These are phyloP conservation scores for Wickerhamiella brachini DNA, from an alignment of 805 yeast species.

Conservation along the genomic window DNA sequence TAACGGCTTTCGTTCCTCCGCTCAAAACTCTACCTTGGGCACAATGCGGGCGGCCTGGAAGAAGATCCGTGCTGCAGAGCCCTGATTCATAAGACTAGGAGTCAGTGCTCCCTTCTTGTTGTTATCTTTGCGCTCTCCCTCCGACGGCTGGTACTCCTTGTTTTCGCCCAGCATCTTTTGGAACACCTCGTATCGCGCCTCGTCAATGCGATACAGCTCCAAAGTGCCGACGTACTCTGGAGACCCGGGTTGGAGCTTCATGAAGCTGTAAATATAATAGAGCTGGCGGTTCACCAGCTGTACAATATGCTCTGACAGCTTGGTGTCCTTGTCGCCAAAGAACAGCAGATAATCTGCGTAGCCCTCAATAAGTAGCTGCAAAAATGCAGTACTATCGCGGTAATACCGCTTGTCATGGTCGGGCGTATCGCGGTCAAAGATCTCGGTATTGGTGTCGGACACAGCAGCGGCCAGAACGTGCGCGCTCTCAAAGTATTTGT, in stretches of 20 bases:
- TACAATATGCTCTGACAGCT: constrained; percentile 21
- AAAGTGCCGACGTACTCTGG: constrained; percentile 41
- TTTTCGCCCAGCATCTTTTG: constrained; percentile 40
- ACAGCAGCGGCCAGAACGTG: constrained; percentile 38
- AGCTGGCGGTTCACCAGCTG: constrained; percentile 41
- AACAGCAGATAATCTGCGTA: constrained; percentile 48
- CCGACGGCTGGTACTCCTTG: constrained; percentile 36
- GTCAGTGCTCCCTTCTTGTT: constrained; percentile 26
- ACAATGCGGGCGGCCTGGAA: constrained; percentile 51
- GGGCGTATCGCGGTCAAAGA: constrained; percentile 50
- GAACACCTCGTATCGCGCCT: constrained; percentile 38
- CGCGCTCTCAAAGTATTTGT: constrained; percentile 32
- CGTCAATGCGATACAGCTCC: constrained; percentile 41
- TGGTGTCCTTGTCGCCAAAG: constrained; percentile 30
- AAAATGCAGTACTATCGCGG: constrained; percentile 50
- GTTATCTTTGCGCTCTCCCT: constrained; percentile 39
- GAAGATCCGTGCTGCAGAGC: constrained; percentile 55
- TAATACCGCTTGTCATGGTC: constrained; percentile 42
- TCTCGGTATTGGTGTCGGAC: constrained; percentile 38
- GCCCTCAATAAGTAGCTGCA: constrained; percentile 53
- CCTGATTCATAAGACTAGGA: constrained; percentile 48
- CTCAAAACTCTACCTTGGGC: constrained; percentile 25
- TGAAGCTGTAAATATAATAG: constrained; percentile 41
- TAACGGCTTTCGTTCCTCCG: no score
- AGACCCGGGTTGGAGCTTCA: constrained; percentile 44